Percentiles rank a stretch among this genome's conserved stretches.
These are phyloP conservation scores for Brassica hybrid DNA, from an alignment of 441 rosid genomes.

Conservation along the genomic window DNA sequence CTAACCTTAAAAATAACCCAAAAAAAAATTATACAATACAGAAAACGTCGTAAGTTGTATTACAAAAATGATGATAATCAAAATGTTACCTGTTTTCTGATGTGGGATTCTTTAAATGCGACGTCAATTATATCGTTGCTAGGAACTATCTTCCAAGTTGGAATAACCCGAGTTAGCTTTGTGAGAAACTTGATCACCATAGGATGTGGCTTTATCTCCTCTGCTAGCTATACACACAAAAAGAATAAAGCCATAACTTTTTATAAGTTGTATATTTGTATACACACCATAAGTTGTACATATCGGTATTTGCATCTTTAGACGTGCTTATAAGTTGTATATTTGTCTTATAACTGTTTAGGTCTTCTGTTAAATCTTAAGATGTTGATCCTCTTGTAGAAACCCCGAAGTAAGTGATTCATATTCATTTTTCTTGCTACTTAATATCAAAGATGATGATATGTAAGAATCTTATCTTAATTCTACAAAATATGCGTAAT, in stretches of 20 bases:
- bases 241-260: neutral
- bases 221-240: constrained; percentile 48
- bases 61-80: constrained; percentile 8
- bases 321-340: neutral
- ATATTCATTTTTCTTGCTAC: neutral
- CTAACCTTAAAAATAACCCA: constrained; percentile 52
- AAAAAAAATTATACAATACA: neutral
- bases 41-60: neutral
- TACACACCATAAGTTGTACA: too few relatives aligned
- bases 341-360: constrained; percentile 5
- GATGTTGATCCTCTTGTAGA: neutral
- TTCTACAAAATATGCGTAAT: neutral
- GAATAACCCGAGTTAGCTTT: constrained; percentile 59
- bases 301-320: too few relatives aligned
- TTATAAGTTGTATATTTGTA: too few relatives aligned
- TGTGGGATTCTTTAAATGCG: constrained; percentile 68
- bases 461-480: neutral
- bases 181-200: constrained; percentile 51
- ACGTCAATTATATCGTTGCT: constrained; percentile 64
- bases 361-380: neutral
- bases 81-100: constrained; percentile 61
- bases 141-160: constrained; percentile 84
- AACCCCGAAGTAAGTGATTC: too few relatives aligned
- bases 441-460: neutral
- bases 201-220: constrained; percentile 66